Conservation (phyloP, 2,329 filamentous ascomycete species). For the Xylariaceae sp. region DNA sequence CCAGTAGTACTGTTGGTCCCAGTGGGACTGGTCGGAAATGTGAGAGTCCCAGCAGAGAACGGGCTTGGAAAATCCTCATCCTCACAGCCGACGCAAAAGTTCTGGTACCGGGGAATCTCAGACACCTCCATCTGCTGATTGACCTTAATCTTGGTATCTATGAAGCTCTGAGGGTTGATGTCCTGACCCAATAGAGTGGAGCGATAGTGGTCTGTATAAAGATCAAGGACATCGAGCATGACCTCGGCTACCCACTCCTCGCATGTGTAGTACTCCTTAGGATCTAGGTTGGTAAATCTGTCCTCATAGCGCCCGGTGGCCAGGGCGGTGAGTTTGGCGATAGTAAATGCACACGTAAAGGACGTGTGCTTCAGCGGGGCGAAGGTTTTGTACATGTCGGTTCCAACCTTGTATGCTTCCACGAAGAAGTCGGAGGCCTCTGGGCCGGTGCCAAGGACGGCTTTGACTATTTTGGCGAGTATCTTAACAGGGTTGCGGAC, state of each 20-base stretch:
- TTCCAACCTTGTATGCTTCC: constrained; percentile 74
- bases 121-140: constrained; percentile 73
- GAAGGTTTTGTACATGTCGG: constrained; percentile 91
- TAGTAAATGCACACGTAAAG: constrained; percentile 76
- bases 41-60: constrained; percentile 35
- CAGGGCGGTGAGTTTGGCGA: constrained; percentile 74
- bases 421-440: constrained; percentile 55
- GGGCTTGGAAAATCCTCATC: constrained; percentile 34
- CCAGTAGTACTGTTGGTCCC: constrained; percentile 35
- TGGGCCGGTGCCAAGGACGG: constrained; percentile 43
- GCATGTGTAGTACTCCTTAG: constrained; percentile 44
- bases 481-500: constrained; percentile 82
- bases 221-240: constrained; percentile 81
- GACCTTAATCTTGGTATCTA: constrained; percentile 79
- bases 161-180: constrained; percentile 72
- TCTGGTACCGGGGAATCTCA: constrained; percentile 60
- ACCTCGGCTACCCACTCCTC: constrained; percentile 63
- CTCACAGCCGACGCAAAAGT: constrained; percentile 53
- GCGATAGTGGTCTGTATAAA: constrained; percentile 81
- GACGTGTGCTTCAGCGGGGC: constrained; percentile 86
- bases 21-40: constrained; percentile 38
- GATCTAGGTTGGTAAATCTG: constrained; percentile 46
- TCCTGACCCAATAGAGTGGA: constrained; percentile 68
- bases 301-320: constrained; percentile 56
- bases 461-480: constrained; percentile 71